These are phyloP conservation scores for Sphagnum tenellum DNA, from an alignment of 225 moss, liverwort and hornwort genomes.

Conservation along the genomic window DNA sequence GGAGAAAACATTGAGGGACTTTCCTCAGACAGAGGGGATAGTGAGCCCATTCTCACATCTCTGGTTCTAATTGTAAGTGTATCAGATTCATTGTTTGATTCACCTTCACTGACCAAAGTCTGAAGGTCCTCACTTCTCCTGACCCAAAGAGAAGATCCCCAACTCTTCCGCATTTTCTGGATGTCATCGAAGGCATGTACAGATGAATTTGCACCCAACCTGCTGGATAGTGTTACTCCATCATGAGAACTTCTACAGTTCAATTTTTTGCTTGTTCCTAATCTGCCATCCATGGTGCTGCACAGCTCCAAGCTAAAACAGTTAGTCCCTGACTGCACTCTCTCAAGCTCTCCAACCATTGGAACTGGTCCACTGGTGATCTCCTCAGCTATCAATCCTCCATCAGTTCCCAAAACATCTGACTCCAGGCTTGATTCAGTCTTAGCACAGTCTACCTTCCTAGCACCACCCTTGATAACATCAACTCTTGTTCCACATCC, in stretches of 20 bases:
- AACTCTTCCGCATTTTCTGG: constrained; percentile 66
- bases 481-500: constrained; percentile 16
- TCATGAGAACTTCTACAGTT: too few relatives aligned
- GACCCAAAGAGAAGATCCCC: constrained; percentile 82
- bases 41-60: not conserved
- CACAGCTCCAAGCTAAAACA: constrained; percentile 2
- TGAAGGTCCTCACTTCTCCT: constrained; percentile 19
- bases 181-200: constrained; percentile 59
- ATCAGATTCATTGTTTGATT: constrained; percentile 5
- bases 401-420: not conserved
- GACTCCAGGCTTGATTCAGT: constrained; percentile 6
- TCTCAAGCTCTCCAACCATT: constrained; percentile 9
- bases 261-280: not conserved
- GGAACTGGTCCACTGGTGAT: constrained; percentile 3
- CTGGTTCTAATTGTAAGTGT: not conserved
- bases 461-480: constrained; percentile 12
- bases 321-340: constrained; percentile 5
- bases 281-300: constrained; percentile 6
- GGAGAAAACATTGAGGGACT: not conserved
- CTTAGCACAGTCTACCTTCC: constrained; percentile 2
- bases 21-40: constrained; percentile 1
- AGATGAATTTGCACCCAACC: constrained; percentile 34
- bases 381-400: constrained; percentile 7
- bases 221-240: constrained; percentile 5
- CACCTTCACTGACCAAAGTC: constrained; percentile 7